Percentiles rank a stretch among this genome's conserved stretches.
These are phyloP conservation scores for Lentinula aciculospora DNA, from an alignment of 768 basidiomycete genomes.

Conservation along the genomic window DNA sequence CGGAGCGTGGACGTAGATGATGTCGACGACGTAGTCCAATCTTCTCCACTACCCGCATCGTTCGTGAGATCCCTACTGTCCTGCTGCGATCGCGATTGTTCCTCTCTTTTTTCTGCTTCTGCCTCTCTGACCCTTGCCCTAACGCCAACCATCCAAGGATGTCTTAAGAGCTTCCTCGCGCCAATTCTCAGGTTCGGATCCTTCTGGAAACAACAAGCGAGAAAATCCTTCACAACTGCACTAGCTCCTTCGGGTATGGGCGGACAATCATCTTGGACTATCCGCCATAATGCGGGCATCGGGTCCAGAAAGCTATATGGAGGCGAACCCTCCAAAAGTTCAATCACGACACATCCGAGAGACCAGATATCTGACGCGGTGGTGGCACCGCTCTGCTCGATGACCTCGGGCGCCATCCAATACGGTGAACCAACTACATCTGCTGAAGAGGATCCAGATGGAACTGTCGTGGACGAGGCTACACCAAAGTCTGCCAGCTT, in stretches of 20 bases:
- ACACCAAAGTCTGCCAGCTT: constrained; percentile 99
- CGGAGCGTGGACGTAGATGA: background rate
- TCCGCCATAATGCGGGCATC: constrained; percentile 97
- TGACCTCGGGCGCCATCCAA: constrained; percentile 96
- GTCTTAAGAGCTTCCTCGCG: constrained; percentile 85
- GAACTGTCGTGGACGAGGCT: constrained; percentile 67
- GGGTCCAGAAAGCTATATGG: constrained; percentile 95
- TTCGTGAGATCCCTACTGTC: background rate
- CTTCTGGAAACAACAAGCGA: constrained; percentile 98
- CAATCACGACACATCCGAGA: constrained; percentile 97
- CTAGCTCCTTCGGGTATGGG: constrained; percentile 95
- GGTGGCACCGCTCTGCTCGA: constrained; percentile 95
- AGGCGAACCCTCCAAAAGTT: constrained; percentile 85
- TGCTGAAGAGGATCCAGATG: background rate
- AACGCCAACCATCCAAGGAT: constrained; percentile 87
- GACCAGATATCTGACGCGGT: constrained; percentile 98
- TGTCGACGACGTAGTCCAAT: background rate
- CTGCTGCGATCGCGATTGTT: constrained; percentile 16
- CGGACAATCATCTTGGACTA: constrained; percentile 96
- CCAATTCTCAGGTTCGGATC: constrained; percentile 92
- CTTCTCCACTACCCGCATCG: constrained; percentile 39
- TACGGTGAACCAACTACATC: constrained; percentile 2
- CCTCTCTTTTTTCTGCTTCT: constrained; percentile 23
- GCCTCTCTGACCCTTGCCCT: constrained; percentile 23
- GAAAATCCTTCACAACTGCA: constrained; percentile 92